A percentile compares a stretch with the other conserved stretches of the same genome.
Evolutionary conservation across 805 yeast genomes (phyloP).

Genomic region (Scheffersomyces amazonensis): DNA sequence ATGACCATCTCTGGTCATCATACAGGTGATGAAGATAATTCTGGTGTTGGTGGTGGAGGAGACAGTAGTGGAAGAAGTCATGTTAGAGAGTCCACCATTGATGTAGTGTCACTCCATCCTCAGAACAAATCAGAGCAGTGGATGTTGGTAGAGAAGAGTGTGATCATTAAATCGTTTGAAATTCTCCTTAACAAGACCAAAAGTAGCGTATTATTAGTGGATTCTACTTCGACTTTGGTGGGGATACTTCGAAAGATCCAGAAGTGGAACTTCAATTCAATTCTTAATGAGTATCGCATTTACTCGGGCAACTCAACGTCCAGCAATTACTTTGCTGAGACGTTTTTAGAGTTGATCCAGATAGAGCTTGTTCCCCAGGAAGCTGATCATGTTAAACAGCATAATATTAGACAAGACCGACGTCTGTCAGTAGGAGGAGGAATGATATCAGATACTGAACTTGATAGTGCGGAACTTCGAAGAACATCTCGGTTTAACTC

Average conservation of each 20-base stretch:
- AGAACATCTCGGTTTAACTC: neutral
- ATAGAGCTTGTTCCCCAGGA: conserved; percentile 47
- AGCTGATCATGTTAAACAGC: conserved; percentile 24
- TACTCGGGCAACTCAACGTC: conserved; percentile 58
- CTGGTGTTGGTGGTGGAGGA: conserved; percentile 2
- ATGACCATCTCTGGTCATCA: conserved; percentile 37
- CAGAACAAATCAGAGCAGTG: conserved; percentile 52
- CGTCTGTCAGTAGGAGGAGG: neutral
- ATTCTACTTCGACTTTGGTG: conserved; percentile 72
- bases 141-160: conserved; percentile 70
- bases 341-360: conserved; percentile 72
- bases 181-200: conserved; percentile 59
- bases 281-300: conserved; percentile 80
- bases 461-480: conserved; percentile 2
- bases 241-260: conserved; percentile 81
- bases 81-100: conserved; percentile 10
- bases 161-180: conserved; percentile 65
- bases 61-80: neutral
- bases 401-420: too few relatives aligned
- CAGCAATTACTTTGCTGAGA: conserved; percentile 72
- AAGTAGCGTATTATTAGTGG: conserved; percentile 73
- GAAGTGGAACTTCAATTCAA: conserved; percentile 84
- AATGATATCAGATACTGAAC: neutral
- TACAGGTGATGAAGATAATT: conserved; percentile 19
- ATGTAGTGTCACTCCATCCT: conserved; percentile 21